phyloP scores from a whole-genome alignment of 805 yeast genomes.

The Komagataella populi region DNA sequence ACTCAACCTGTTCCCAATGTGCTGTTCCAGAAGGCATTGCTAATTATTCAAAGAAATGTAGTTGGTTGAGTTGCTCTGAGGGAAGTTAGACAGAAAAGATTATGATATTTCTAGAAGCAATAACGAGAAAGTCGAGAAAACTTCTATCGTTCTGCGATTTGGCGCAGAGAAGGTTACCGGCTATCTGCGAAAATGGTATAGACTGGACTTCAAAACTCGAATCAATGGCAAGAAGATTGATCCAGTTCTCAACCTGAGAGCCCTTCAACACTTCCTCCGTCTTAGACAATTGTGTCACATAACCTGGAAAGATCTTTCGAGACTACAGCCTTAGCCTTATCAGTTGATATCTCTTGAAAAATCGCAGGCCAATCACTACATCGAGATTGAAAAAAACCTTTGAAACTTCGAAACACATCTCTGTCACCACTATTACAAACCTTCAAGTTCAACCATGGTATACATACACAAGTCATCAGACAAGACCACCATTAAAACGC shows the following conservation, averaged over 20 bases:
- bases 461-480: neutral
- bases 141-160: neutral
- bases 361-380: neutral
- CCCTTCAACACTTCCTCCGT: neutral
- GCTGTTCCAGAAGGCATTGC: slow-evolving; percentile 11
- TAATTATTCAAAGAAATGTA: neutral
- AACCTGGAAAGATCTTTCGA: neutral
- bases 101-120: neutral
- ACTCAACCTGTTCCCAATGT: slow-evolving; percentile 44
- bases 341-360: neutral
- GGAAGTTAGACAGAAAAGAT: neutral
- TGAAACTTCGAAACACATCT: neutral
- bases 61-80: neutral
- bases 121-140: neutral
- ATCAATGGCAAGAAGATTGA: neutral
- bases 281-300: neutral
- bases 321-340: neutral
- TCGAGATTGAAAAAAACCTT: neutral
- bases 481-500: slow-evolving; percentile 24
- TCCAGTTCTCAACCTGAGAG: neutral
- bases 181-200: neutral
- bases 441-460: neutral
- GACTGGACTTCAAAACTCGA: neutral
- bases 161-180: neutral
- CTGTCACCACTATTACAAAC: neutral